phyloP scores from a whole-genome alignment of 2,329 filamentous ascomycete genomes.

The Ramularia collo-cygni region DNA sequence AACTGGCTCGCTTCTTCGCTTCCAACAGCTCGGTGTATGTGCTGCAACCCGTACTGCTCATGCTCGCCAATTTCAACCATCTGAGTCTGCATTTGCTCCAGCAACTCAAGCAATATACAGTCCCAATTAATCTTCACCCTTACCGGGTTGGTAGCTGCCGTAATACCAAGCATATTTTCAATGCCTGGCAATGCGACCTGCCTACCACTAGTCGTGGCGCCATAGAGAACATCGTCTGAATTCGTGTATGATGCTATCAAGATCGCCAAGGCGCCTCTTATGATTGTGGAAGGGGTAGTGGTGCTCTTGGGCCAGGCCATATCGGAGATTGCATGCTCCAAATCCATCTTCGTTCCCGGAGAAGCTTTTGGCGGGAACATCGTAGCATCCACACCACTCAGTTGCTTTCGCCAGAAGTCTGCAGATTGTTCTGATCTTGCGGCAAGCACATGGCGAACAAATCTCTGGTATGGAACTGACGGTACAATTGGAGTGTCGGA shows the following conservation, averaged over 20 bases:
- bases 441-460: constrained; percentile 30
- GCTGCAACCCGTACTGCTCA: too few species aligned
- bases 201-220: constrained; percentile 7
- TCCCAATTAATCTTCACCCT: too few species aligned
- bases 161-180: constrained; percentile 25
- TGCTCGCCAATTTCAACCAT: too few species aligned
- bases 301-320: constrained; percentile 9
- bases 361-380: constrained; percentile 30
- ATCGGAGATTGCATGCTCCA: constrained; percentile 5
- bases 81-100: too few species aligned
- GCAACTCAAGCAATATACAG: too few species aligned
- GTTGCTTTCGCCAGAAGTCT: constrained; percentile 30
- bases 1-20: constrained; percentile 1
- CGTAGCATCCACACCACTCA: constrained; percentile 26
- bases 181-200: constrained; percentile 7
- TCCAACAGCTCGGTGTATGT: too few species aligned
- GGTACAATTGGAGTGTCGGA: background rate
- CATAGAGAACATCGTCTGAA: constrained; percentile 7
- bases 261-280: constrained; percentile 10
- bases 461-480: constrained; percentile 19
- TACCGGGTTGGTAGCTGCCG: constrained; percentile 34
- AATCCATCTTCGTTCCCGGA: constrained; percentile 20
- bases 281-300: constrained; percentile 3
- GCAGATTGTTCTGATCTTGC: constrained; percentile 19
- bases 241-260: constrained; percentile 4